Evolutionary conservation across 352 stramenopile species (phyloP).

Genomic region (Aphanomyces astaci): DNA sequence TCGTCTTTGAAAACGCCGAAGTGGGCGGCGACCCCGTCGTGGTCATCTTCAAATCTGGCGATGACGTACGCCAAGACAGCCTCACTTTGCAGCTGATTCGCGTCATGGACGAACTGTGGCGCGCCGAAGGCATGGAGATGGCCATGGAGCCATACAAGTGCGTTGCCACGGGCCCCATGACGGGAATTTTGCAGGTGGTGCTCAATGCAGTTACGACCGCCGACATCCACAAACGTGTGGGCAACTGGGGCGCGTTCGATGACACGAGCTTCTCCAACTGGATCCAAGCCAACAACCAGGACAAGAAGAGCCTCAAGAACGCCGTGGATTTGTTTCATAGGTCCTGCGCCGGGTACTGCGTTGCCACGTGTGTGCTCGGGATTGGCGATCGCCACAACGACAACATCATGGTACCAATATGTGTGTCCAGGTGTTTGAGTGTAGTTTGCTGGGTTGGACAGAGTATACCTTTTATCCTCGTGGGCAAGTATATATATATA

Average conservation of each 20-base stretch:
- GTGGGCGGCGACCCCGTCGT: slow-evolving; percentile 62
- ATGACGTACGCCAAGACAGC: slow-evolving; percentile 93
- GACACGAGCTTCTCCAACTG: slow-evolving; percentile 80
- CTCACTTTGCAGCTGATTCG: slow-evolving; percentile 89
- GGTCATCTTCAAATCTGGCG: slow-evolving; percentile 92
- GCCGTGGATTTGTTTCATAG: slow-evolving; percentile 79
- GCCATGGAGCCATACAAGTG: slow-evolving; percentile 90
- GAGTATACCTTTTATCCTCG: too few relatives aligned
- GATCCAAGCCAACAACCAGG: slow-evolving; percentile 76
- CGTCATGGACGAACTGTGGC: slow-evolving; percentile 91
- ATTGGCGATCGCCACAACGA: slow-evolving; percentile 94
- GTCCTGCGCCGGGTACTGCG: slow-evolving; percentile 88
- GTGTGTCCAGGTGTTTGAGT: too few relatives aligned
- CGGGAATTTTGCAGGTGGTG: slow-evolving; percentile 88
- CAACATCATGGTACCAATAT: slow-evolving; percentile 97
- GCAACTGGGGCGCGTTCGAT: slow-evolving; percentile 76
- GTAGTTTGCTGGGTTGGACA: too few relatives aligned
- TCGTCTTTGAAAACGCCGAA: slow-evolving; percentile 19
- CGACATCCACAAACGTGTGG: slow-evolving; percentile 78
- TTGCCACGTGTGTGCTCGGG: slow-evolving; percentile 89
- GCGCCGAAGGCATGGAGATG: slow-evolving; percentile 85
- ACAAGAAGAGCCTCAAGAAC: slow-evolving; percentile 52
- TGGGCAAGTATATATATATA: too few relatives aligned
- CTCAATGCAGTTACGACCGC: slow-evolving; percentile 89
- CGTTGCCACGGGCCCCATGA: slow-evolving; percentile 85